phyloP scores from a whole-genome alignment of 169 alveolate species.

The Miamiensis avidus region DNA sequence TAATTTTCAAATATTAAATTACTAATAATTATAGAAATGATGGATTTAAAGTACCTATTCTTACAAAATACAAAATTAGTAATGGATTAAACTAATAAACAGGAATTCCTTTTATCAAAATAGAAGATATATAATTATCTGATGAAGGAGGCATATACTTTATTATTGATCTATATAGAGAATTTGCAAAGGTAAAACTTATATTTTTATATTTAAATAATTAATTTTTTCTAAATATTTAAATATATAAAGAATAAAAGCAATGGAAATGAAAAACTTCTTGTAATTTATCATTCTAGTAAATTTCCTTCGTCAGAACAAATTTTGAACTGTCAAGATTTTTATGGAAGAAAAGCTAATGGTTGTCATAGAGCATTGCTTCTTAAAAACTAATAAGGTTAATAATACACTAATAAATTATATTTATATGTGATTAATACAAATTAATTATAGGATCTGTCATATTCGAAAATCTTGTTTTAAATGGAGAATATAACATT shows the following conservation, averaged over 20 bases:
- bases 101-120: no score
- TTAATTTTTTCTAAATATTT: no score
- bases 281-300: no score
- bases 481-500: not conserved
- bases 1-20: not conserved
- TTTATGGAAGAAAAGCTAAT: not conserved
- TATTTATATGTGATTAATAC: not conserved
- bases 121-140: not conserved
- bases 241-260: not conserved
- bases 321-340: not conserved
- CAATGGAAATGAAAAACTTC: not conserved
- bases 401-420: no score
- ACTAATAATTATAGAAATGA: no score
- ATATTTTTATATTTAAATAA: no score
- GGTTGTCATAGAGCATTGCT: not conserved
- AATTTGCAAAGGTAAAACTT: not conserved
- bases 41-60: not conserved
- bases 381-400: no score
- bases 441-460: not conserved
- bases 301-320: not conserved
- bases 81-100: not conserved
- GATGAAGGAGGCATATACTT: not conserved
- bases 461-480: not conserved
- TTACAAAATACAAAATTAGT: not conserved
- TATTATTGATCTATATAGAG: not conserved